Percentiles rank a stretch among this genome's conserved stretches.
These are phyloP conservation scores for Nasturtium officinale DNA, from an alignment of 345 rosid genomes.

Conservation along the genomic window DNA sequence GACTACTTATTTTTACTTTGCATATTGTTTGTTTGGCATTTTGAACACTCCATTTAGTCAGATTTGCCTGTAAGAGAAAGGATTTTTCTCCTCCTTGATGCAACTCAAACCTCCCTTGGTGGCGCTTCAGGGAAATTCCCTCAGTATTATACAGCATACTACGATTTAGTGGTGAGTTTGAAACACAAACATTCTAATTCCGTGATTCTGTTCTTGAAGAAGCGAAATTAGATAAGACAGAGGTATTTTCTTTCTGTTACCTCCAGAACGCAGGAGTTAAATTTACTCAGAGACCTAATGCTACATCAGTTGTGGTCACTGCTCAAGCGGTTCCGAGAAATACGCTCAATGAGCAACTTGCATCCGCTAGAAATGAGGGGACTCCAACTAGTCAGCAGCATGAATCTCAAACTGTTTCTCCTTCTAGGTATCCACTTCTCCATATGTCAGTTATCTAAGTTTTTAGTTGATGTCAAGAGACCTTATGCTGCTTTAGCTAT, in stretches of 20 bases:
- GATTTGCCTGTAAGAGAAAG: slow-evolving; percentile 85
- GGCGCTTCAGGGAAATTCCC: slow-evolving; percentile 91
- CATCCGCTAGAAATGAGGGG: slow-evolving; percentile 55
- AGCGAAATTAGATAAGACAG: slow-evolving; percentile 3
- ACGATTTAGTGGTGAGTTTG: slow-evolving; percentile 86
- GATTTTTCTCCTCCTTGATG: slow-evolving; percentile 94
- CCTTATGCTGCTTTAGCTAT: slow-evolving; percentile 12
- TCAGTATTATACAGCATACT: slow-evolving; percentile 79
- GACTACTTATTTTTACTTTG: slow-evolving; percentile 26
- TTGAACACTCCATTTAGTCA: slow-evolving; percentile 50
- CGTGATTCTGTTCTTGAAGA: slow-evolving; percentile 8
- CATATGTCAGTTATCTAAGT: neutral
- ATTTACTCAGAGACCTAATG: slow-evolving; percentile 64
- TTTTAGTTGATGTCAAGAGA: slow-evolving; percentile 3
- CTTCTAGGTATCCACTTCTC: slow-evolving; percentile 64
- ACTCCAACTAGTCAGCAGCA: slow-evolving; percentile 45
- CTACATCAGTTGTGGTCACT: slow-evolving; percentile 46
- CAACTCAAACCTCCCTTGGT: slow-evolving; percentile 93
- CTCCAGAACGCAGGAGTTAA: slow-evolving; percentile 80
- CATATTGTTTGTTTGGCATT: slow-evolving; percentile 12
- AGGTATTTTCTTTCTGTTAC: slow-evolving; percentile 24
- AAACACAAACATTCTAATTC: neutral
- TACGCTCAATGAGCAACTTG: slow-evolving; percentile 63
- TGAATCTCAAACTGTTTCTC: slow-evolving; percentile 58
- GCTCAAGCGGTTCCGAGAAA: slow-evolving; percentile 47